Percentiles rank a stretch among this genome's conserved stretches.
Conservation (phyloP, 306 rosid genomes). For the Medicago lupulina region DNA sequence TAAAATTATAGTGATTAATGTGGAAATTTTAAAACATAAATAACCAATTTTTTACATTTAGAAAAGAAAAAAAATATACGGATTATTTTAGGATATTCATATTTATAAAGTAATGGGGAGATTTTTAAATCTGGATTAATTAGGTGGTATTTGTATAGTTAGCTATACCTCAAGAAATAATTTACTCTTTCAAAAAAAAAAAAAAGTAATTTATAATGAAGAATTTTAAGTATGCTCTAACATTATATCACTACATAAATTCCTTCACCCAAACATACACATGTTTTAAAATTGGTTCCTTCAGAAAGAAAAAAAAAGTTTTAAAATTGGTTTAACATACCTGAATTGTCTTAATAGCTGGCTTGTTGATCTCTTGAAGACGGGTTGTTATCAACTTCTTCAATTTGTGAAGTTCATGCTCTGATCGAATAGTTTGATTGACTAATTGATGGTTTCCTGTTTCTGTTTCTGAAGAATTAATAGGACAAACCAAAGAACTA, state of each 20-base stretch:
- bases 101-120: too few relatives aligned
- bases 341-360: background rate
- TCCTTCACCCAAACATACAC: background rate
- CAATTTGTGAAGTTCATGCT: background rate
- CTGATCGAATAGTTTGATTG: background rate
- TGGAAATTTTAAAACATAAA: too few relatives aligned
- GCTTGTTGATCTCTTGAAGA: background rate
- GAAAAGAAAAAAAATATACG: too few relatives aligned
- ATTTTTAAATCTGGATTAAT: too few relatives aligned
- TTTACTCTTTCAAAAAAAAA: background rate
- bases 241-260: background rate
- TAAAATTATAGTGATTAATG: too few relatives aligned
- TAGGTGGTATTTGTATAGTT: too few relatives aligned
- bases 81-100: too few relatives aligned
- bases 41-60: too few relatives aligned
- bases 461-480: background rate
- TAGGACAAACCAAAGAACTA: background rate
- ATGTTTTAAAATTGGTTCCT: background rate
- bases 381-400: background rate
- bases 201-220: background rate
- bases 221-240: too few relatives aligned
- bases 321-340: background rate
- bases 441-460: background rate
- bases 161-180: background rate
- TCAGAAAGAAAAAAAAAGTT: too few relatives aligned